Evolutionary conservation across 23 red algal genomes (phyloP).

Genomic region (Porphyridium purpureum): DNA sequence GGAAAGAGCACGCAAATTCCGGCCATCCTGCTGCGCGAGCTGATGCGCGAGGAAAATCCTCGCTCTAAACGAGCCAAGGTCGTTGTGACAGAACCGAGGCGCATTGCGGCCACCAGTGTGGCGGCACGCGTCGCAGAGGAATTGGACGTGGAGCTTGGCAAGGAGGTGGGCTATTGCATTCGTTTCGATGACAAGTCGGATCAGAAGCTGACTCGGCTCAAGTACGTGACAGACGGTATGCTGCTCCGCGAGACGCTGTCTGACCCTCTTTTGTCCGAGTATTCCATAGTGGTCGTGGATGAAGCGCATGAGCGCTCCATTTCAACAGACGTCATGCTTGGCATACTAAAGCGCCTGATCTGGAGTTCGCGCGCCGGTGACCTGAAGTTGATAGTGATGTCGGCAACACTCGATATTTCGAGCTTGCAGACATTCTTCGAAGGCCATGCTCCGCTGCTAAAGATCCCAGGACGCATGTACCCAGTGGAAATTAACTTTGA

Average conservation of each 20-base stretch:
- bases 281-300: constrained; percentile 78
- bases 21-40: constrained; percentile 56
- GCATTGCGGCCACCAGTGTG: constrained; percentile 93
- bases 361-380: constrained; percentile 39
- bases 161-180: constrained; percentile 81
- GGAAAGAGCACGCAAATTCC: constrained; percentile 92
- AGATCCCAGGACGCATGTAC: constrained; percentile 60
- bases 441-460: constrained; percentile 71
- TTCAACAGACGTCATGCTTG: constrained; percentile 85
- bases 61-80: too few relatives aligned
- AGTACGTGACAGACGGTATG: constrained; percentile 96
- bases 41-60: too few relatives aligned
- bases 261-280: constrained; percentile 52
- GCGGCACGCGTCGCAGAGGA: constrained; percentile 80
- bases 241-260: constrained; percentile 69
- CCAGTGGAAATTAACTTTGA: constrained; percentile 71
- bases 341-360: constrained; percentile 66
- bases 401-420: constrained; percentile 68
- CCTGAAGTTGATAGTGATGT: constrained; percentile 61
- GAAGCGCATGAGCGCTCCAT: constrained; percentile 96
- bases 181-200: constrained; percentile 93
- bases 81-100: constrained; percentile 67
- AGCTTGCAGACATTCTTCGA: constrained; percentile 76
- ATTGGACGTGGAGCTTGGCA: constrained; percentile 58
- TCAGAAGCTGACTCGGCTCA: constrained; percentile 57